A percentile compares a stretch with the other conserved stretches of the same genome.
Conservation (phyloP, 306 rosid genomes). For the Cucurbita ficifolia region DNA sequence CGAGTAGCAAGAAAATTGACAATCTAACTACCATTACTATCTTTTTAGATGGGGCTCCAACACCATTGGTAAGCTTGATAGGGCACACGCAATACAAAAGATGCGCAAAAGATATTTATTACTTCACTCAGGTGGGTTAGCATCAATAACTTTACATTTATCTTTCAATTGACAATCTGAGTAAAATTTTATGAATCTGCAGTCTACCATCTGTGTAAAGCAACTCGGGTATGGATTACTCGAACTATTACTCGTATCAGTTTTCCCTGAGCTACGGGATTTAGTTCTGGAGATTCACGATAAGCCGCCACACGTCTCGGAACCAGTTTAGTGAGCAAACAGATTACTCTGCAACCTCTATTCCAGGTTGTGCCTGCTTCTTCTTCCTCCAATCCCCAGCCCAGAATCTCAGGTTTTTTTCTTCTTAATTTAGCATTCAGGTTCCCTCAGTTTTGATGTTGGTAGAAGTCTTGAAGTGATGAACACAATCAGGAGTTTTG, state of each 20-base stretch:
- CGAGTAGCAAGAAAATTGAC: not conserved
- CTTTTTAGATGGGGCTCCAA: conserved; percentile 78
- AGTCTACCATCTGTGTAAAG: conserved; percentile 75
- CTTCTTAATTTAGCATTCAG: not conserved
- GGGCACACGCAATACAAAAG: conserved; percentile 78
- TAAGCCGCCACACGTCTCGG: conserved; percentile 21
- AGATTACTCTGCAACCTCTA: not conserved
- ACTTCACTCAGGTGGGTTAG: conserved; percentile 73
- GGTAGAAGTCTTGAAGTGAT: conserved; percentile 4
- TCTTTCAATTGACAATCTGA: conserved; percentile 4
- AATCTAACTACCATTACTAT: not conserved
- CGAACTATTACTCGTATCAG: conserved; percentile 51
- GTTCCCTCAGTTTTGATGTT: conserved; percentile 9
- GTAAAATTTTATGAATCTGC: conserved; percentile 9
- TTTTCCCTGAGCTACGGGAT: conserved; percentile 75
- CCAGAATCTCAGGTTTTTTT: not conserved
- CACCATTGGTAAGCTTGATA: conserved; percentile 77
- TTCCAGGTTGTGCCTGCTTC: conserved; percentile 12
- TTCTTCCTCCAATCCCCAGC: conserved; percentile 9
- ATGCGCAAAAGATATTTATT: conserved; percentile 80
- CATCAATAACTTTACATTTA: conserved; percentile 3
- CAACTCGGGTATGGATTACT: conserved; percentile 72
- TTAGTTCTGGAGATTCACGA: conserved; percentile 49
- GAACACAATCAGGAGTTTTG: not conserved
- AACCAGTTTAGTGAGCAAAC: conserved; percentile 23